These are phyloP conservation scores for Sugiyamaella novakii DNA, from an alignment of 1,139 yeast genomes.

Conservation along the genomic window DNA sequence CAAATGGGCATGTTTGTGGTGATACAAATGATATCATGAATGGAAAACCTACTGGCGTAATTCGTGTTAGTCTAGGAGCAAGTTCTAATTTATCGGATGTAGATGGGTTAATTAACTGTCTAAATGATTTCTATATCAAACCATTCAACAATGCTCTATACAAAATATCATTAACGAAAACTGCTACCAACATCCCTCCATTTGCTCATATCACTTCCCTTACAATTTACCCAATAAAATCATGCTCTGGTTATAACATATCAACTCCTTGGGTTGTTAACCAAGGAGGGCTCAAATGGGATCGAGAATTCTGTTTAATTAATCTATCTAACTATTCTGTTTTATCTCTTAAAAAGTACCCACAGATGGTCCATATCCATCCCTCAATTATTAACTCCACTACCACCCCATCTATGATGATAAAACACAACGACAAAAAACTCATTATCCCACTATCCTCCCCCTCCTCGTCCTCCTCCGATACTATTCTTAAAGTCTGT, in stretches of 20 bases:
- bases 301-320: constrained; percentile 45
- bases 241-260: constrained; percentile 44
- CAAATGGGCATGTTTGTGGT: constrained; percentile 47
- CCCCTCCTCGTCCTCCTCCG: neutral
- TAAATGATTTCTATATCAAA: constrained; percentile 35
- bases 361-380: constrained; percentile 41
- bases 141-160: constrained; percentile 13
- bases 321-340: constrained; percentile 35
- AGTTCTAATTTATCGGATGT: constrained; percentile 42
- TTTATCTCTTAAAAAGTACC: constrained; percentile 40
- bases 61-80: constrained; percentile 48
- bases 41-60: constrained; percentile 46
- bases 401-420: constrained; percentile 3
- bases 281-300: constrained; percentile 43
- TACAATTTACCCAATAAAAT: constrained; percentile 47
- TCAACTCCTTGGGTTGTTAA: constrained; percentile 39
- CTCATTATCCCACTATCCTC: constrained; percentile 10
- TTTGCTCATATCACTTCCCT: constrained; percentile 24
- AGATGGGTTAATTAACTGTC: constrained; percentile 35
- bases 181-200: neutral
- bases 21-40: constrained; percentile 45
- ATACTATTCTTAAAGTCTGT: constrained; percentile 12
- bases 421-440: constrained; percentile 3
- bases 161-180: neutral
- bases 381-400: constrained; percentile 33